These are phyloP conservation scores for Skeletonema costatum DNA, from an alignment of 108 stramenopile genomes.

Conservation along the genomic window DNA sequence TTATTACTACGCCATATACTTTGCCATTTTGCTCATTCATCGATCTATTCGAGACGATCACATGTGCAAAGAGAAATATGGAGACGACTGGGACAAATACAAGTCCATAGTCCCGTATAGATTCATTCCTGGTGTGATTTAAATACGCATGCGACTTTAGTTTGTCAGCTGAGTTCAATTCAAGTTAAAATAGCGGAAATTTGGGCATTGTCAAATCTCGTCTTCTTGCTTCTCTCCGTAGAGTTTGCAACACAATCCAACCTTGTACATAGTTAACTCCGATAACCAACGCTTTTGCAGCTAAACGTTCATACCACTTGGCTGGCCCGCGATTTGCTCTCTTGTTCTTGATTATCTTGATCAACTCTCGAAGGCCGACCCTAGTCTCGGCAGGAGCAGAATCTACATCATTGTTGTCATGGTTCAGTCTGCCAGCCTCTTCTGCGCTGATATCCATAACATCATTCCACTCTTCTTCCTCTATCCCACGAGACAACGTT, in stretches of 20 bases:
- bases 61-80: slow-evolving; percentile 94
- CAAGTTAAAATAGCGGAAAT: slow-evolving; percentile 80
- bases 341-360: slow-evolving; percentile 36
- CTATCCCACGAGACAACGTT: slow-evolving; percentile 46
- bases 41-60: slow-evolving; percentile 96
- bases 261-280: slow-evolving; percentile 87
- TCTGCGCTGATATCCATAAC: slow-evolving; percentile 30
- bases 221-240: slow-evolving; percentile 70
- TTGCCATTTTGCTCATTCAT: slow-evolving; percentile 93
- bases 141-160: too few relatives aligned
- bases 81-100: slow-evolving; percentile 95
- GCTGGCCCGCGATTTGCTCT: slow-evolving; percentile 35
- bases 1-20: slow-evolving; percentile 97
- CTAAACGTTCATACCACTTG: slow-evolving; percentile 76
- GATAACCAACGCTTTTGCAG: slow-evolving; percentile 68
- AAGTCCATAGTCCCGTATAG: slow-evolving; percentile 91
- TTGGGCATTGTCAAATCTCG: slow-evolving; percentile 84
- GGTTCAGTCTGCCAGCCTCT: background rate
- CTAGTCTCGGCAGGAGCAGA: slow-evolving; percentile 10
- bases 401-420: background rate
- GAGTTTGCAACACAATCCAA: slow-evolving; percentile 80
- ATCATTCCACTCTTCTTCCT: slow-evolving; percentile 50
- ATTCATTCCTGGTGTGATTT: slow-evolving; percentile 91
- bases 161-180: background rate
- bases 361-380: slow-evolving; percentile 36